These are phyloP conservation scores for Fusarium subtropicale DNA, from an alignment of 2,329 filamentous ascomycete species.

Conservation along the genomic window DNA sequence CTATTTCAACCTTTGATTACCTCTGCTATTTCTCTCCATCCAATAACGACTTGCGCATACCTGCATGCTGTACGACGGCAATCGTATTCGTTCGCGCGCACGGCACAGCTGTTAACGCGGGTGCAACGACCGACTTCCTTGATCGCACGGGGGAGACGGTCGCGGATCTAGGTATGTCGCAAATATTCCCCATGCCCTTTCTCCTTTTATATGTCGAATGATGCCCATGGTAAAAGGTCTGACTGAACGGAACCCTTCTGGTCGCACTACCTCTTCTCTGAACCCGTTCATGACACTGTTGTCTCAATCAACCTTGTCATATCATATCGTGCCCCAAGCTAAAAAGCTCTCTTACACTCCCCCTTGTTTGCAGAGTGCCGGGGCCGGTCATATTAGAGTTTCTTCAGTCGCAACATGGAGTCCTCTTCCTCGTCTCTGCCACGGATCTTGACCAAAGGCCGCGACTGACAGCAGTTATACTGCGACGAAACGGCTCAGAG, in stretches of 20 bases:
- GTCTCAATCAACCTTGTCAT: slow-evolving; percentile 28
- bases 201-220: slow-evolving; percentile 52
- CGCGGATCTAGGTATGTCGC: slow-evolving; percentile 32
- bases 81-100: background rate
- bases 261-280: slow-evolving; percentile 53
- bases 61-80: background rate
- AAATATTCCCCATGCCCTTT: background rate
- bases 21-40: background rate
- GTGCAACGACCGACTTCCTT: background rate
- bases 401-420: slow-evolving; percentile 63
- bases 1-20: background rate
- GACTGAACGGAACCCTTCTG: slow-evolving; percentile 63
- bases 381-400: slow-evolving; percentile 32
- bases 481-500: slow-evolving; percentile 18
- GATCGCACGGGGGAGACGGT: background rate
- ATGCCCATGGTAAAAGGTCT: slow-evolving; percentile 76
- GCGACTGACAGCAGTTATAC: slow-evolving; percentile 60
- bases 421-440: slow-evolving; percentile 57
- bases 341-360: slow-evolving; percentile 22
- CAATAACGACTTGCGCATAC: background rate
- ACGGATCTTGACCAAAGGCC: slow-evolving; percentile 70
- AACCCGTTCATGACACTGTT: slow-evolving; percentile 28
- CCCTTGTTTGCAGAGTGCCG: slow-evolving; percentile 34
- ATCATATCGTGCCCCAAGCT: slow-evolving; percentile 19
- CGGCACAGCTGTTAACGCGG: background rate